Percentiles rank a stretch among this genome's conserved stretches.
These are phyloP conservation scores for Trichoderma sp. DNA, from an alignment of 2,329 filamentous ascomycete genomes.

Conservation along the genomic window DNA sequence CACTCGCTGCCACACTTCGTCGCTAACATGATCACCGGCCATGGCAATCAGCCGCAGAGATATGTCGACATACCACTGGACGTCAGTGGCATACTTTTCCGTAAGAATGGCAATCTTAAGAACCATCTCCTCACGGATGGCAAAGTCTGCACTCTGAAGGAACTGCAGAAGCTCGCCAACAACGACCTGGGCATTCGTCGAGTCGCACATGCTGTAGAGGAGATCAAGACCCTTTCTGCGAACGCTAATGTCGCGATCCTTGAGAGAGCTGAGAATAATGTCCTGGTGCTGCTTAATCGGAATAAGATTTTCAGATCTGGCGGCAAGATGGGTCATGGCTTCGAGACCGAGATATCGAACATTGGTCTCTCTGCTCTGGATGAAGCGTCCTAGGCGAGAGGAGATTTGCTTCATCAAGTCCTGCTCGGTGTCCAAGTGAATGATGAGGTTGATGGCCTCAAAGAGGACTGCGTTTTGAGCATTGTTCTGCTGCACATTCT, in stretches of 20 bases:
- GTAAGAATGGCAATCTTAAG: conserved; percentile 98
- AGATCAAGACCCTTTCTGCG: conserved; percentile 93
- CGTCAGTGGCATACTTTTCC: conserved; percentile 97
- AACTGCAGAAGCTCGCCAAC: conserved; percentile 93
- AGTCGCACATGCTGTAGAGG: conserved; percentile 99
- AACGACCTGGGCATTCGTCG: conserved; percentile 89
- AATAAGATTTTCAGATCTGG: conserved; percentile 88
- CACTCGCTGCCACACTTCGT: conserved; percentile 98
- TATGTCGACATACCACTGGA: conserved; percentile 99
- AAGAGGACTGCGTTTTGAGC: conserved; percentile 97
- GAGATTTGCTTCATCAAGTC: conserved; percentile 97
- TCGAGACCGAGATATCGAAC: conserved; percentile 94
- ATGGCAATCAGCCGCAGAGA: conserved; percentile 91
- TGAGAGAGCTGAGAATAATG: conserved; percentile 90
- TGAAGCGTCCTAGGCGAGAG: conserved; percentile 86
- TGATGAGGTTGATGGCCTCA: conserved; percentile 97
- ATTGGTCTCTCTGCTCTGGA: conserved; percentile 95
- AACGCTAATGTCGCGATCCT: conserved; percentile 96
- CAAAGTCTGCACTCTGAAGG: conserved; percentile 94
- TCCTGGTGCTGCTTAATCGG: conserved; percentile 98
- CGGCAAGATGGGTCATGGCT: conserved; percentile 97
- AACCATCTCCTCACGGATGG: conserved; percentile 98
- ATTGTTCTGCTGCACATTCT: conserved; percentile 99
- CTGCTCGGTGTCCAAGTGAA: conserved; percentile 94
- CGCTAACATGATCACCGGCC: conserved; percentile 97